Conservation (phyloP, 257 asterid species). For the Capsicum pubescens region DNA sequence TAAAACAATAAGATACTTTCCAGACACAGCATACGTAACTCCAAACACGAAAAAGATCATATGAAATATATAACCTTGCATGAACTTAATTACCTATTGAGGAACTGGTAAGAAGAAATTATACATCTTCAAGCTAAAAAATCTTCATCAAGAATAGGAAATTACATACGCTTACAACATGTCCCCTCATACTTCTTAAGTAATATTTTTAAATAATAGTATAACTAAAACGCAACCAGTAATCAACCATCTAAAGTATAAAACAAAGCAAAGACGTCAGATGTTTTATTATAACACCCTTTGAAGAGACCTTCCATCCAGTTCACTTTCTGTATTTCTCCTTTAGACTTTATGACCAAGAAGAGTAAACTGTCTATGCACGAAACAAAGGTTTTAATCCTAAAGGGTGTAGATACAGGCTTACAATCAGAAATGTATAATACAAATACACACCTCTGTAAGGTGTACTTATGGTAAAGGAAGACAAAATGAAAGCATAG, state of each 20-base stretch:
- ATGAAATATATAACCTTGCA: not conserved
- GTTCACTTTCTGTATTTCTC: conserved; percentile 18
- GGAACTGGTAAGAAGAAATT: conserved; percentile 16
- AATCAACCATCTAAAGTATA: not conserved
- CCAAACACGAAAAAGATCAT: not conserved
- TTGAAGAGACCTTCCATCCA: not conserved
- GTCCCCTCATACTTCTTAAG: conserved; percentile 2
- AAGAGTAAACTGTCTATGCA: not conserved
- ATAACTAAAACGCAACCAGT: not conserved
- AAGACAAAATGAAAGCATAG: not conserved
- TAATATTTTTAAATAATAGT: not conserved
- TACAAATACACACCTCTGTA: conserved; percentile 10
- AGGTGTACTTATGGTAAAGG: not conserved
- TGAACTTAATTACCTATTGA: not conserved
- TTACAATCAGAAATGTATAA: not conserved
- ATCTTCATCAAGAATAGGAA: not conserved
- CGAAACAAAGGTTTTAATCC: not conserved
- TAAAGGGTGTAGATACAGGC: not conserved
- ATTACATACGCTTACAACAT: conserved; percentile 7
- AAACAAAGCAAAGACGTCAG: not conserved
- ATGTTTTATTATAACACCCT: not conserved
- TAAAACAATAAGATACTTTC: not conserved
- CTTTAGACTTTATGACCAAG: not conserved
- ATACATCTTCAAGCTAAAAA: not conserved
- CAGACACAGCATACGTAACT: not conserved